Conservation (phyloP, 345 rosid species). For the Erysimum cheiranthoides region DNA sequence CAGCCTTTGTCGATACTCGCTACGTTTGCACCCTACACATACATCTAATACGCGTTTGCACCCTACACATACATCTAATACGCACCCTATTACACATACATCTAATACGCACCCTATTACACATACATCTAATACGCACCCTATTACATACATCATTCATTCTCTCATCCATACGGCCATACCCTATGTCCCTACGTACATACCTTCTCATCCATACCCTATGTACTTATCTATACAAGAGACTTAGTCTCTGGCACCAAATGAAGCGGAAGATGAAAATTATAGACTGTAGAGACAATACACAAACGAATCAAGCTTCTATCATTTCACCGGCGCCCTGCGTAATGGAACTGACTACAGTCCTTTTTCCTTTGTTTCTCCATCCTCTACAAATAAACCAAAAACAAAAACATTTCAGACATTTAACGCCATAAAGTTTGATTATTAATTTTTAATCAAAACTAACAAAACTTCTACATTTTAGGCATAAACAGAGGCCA, state of each 20-base stretch:
- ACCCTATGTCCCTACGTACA: no score
- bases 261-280: background rate
- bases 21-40: background rate
- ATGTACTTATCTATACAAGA: background rate
- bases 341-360: background rate
- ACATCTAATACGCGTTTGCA: no score
- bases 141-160: background rate
- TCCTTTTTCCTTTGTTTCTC: background rate
- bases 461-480: background rate
- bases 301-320: background rate
- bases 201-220: no score
- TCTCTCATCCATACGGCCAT: no score
- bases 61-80: background rate
- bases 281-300: background rate
- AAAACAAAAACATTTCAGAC: background rate
- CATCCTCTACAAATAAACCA: background rate
- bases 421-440: background rate
- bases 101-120: no score
- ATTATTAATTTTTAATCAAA: background rate
- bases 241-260: background rate
- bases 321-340: background rate
- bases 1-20: no score
- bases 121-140: no score
- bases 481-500: background rate
- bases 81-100: background rate